Evolutionary conservation across 805 yeast genomes (phyloP).

Genomic region (Hanseniaspora taiwanica): DNA sequence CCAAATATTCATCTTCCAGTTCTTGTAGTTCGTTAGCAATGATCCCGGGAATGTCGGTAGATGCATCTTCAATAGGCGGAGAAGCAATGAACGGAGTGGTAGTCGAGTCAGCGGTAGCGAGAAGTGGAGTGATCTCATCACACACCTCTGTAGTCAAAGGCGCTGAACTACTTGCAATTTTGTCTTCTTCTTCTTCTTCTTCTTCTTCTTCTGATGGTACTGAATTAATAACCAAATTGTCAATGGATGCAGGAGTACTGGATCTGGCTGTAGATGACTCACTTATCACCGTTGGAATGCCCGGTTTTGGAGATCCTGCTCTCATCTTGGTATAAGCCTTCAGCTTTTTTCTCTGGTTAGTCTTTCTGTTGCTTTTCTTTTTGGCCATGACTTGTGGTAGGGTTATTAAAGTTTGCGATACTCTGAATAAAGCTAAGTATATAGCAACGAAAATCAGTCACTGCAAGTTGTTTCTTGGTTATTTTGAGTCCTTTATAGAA

Average conservation of each 20-base stretch:
- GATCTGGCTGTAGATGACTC: no score
- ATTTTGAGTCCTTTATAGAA: no score
- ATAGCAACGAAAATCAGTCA: no score
- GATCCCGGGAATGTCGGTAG: constrained; percentile 23
- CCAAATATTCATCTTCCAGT: constrained; percentile 6
- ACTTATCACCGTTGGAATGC: background rate
- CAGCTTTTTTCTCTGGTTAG: constrained; percentile 4
- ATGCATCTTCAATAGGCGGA: constrained; percentile 17
- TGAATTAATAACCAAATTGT: no score
- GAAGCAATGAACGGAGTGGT: constrained; percentile 4
- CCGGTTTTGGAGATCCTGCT: constrained; percentile 6
- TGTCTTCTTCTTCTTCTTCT: no score
- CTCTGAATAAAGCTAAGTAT: no score
- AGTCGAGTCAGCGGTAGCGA: background rate
- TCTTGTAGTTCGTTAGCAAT: constrained; percentile 19
- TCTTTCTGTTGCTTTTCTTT: constrained; percentile 5
- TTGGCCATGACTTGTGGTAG: background rate
- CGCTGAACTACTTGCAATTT: no score
- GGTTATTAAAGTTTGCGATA: background rate
- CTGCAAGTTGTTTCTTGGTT: no score
- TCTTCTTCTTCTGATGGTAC: background rate
- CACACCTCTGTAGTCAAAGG: no score
- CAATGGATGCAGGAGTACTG: no score
- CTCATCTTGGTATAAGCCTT: constrained; percentile 23
- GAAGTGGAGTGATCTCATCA: constrained; percentile 2